Base-by-base conservation (phyloP, 192 early-diverging fungal species). In the Hyaloraphidium curvatum region DNA sequence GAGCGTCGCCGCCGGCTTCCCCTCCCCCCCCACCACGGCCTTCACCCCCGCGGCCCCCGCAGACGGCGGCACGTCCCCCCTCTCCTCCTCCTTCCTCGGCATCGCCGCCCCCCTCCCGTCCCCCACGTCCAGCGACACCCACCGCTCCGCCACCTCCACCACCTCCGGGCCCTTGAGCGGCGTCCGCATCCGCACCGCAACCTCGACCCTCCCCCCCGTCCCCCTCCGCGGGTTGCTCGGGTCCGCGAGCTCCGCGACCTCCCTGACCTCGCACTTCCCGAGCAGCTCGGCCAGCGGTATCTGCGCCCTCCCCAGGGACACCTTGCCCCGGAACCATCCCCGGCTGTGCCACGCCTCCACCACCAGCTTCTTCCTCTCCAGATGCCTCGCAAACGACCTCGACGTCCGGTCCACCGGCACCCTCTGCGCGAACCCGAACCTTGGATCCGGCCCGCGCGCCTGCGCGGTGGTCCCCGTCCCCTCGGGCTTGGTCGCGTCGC, bases 201-300 rank as follows among this genome's bases (percentile, higher is more conserved):
- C 39, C 52, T 83, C 75, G 25, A 87, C 28, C 40, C 74, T 75
- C 2, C 73, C 87, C 39, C 87, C 83, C 4, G 74, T 78, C 13
- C 60, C 43, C 52, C 66, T 76, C 14, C 83, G 71, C 17, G 69
- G 66, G 53, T 69, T 76, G 0, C 41, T 58, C 1, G 60, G 43
- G 59, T 87, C 83, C 39, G 71, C 30, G 4, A 87, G 56, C 81
- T 87, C 55, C 37, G 1, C 59, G n/a, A 73, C 56, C 39, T 77
- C 72, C 50, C 78, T 69, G 29, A 87, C 71, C 39, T 79, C 79
- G 16, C 72, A 66, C 51, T 82, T 82, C 2, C 57, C 65, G 28
- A 85, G 29, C 16, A 90, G 54, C 1, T 57, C 33, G 25, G 75
- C 68, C 37, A 87, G 61, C 31, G 71, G 63, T 0, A 86, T 40